A percentile compares a stretch with the other conserved stretches of the same genome.
phyloP scores from a whole-genome alignment of 2,329 filamentous ascomycete genomes.

The Calonectria montana region DNA sequence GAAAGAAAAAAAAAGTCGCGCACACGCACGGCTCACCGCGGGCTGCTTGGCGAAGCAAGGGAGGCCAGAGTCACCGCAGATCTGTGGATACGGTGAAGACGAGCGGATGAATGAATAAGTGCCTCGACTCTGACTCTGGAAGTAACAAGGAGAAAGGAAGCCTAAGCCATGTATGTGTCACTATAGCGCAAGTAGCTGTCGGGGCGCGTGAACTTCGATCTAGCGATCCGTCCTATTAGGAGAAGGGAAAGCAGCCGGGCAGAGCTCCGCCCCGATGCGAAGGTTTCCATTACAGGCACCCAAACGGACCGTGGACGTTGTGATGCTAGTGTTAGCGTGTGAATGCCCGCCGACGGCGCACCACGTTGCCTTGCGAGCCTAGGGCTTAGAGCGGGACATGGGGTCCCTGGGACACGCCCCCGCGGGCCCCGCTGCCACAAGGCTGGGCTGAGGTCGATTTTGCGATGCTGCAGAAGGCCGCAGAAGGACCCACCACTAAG shows the following conservation, averaged over 20 bases:
- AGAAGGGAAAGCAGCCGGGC: neutral
- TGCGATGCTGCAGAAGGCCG: neutral
- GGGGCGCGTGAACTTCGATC: constrained; percentile 1
- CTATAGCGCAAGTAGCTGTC: neutral
- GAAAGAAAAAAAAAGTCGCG: constrained; percentile 37
- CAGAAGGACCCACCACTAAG: constrained; percentile 7
- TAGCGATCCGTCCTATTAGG: neutral
- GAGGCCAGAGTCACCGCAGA: neutral
- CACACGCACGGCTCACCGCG: constrained; percentile 28
- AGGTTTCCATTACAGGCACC: constrained; percentile 2
- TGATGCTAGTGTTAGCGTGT: constrained; percentile 5
- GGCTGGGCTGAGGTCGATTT: constrained; percentile 16
- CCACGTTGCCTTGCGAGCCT: constrained; percentile 21
- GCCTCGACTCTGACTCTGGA: neutral
- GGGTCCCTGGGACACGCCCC: neutral
- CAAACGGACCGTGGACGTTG: neutral
- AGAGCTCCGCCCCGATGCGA: neutral
- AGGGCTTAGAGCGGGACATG: constrained; percentile 21
- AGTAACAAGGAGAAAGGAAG: constrained; percentile 28
- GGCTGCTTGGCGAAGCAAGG: constrained; percentile 19
- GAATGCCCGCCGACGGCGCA: constrained; percentile 10
- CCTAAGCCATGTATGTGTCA: neutral
- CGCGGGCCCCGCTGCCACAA: constrained; percentile 9
- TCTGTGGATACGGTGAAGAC: neutral
- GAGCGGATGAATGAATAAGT: constrained; percentile 16